A percentile compares a stretch with the other conserved stretches of the same genome.
phyloP scores from a whole-genome alignment of 164 flowering plant species.

The Vitis riparia region DNA sequence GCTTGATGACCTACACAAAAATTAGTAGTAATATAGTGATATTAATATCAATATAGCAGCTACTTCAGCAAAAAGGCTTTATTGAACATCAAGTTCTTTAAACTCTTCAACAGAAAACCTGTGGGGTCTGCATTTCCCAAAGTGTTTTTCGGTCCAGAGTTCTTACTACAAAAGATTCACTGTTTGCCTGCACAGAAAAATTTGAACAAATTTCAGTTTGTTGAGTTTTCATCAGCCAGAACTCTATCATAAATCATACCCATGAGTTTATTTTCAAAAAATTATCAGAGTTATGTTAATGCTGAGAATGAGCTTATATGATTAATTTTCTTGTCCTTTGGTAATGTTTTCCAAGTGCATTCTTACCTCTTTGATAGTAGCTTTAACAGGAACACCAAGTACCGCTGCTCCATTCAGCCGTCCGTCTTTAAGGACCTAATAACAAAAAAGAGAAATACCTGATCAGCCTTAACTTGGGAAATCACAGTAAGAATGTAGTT shows the following conservation, averaged over 20 bases:
- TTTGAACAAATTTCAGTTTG: neutral
- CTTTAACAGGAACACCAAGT: slow-evolving; percentile 97
- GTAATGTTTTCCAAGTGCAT: too few relatives aligned
- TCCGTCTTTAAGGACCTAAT: slow-evolving; percentile 86
- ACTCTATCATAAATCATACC: neutral
- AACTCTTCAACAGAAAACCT: slow-evolving; percentile 38
- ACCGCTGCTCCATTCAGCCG: slow-evolving; percentile 86
- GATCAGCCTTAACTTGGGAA: neutral
- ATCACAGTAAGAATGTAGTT: neutral
- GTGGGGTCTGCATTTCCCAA: slow-evolving; percentile 99
- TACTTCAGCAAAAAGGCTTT: neutral
- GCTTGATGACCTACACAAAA: slow-evolving; percentile 62
- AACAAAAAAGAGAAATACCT: slow-evolving; percentile 2
- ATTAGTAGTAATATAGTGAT: neutral
- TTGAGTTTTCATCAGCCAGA: too few relatives aligned
- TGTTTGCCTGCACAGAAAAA: slow-evolving; percentile 65
- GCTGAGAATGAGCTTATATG: neutral
- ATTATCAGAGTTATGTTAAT: too few relatives aligned
- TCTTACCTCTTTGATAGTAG: slow-evolving; percentile 92
- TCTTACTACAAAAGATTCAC: slow-evolving; percentile 69
- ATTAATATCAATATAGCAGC: neutral
- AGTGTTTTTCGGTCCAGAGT: slow-evolving; percentile 90
- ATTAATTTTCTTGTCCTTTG: neutral
- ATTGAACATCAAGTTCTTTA: neutral
- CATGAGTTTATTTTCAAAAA: too few relatives aligned